Conservation (phyloP, 2,329 filamentous ascomycete genomes). For the Aspergillus sp. region DNA sequence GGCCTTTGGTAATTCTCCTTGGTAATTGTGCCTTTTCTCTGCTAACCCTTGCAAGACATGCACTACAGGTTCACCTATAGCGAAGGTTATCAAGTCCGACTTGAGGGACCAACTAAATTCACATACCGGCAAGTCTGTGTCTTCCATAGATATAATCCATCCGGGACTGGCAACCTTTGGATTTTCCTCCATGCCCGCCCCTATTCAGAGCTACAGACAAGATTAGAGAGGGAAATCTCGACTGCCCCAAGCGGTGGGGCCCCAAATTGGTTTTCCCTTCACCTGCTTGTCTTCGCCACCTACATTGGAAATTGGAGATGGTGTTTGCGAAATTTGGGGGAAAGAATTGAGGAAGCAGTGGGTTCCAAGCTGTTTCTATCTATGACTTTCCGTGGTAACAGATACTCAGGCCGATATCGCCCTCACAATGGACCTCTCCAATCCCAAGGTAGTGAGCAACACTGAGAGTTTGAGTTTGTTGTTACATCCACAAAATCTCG, state of each 20-base stretch:
- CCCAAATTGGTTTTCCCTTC: conserved; percentile 13
- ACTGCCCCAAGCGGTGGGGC: not conserved
- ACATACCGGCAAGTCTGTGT: conserved; percentile 20
- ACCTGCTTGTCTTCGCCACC: conserved; percentile 11
- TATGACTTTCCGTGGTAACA: not conserved
- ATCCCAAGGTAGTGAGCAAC: not conserved
- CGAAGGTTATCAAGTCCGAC: conserved; percentile 1
- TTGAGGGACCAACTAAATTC: conserved; percentile 5
- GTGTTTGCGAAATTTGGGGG: conserved; percentile 13
- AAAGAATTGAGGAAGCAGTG: conserved; percentile 16
- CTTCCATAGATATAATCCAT: conserved; percentile 17
- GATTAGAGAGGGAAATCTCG: conserved; percentile 3
- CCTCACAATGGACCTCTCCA: conserved; percentile 13
- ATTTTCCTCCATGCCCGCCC: conserved; percentile 17
- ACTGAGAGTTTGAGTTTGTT: not conserved
- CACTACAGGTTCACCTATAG: conserved; percentile 19
- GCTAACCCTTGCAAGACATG: conserved; percentile 14
- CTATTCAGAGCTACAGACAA: conserved; percentile 6
- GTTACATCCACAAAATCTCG: conserved; percentile 16
- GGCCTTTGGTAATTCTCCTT: conserved; percentile 7
- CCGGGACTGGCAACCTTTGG: conserved; percentile 15
- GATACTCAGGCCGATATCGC: conserved; percentile 15
- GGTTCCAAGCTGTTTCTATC: not conserved
- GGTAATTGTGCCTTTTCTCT: not conserved
- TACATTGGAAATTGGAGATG: conserved; percentile 17